Conservation (phyloP, 805 yeast genomes). For the Lipomyces lipofer region DNA sequence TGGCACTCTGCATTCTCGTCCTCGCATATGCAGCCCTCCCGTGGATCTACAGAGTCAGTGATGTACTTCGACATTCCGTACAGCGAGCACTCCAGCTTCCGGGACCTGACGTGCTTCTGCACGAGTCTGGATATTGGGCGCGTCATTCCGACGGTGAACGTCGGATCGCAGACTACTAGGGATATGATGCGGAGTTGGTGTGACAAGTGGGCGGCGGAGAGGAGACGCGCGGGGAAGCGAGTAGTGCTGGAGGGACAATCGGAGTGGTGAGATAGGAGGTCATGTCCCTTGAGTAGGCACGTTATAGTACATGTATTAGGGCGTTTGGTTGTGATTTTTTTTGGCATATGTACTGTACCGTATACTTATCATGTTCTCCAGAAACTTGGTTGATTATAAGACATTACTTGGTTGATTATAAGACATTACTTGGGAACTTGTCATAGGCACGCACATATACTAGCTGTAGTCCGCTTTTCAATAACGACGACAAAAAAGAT, state of each 20-base stretch:
- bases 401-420: too few species aligned
- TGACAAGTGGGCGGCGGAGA: slow-evolving; percentile 18
- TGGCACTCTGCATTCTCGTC: slow-evolving; percentile 8
- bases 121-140: slow-evolving; percentile 50
- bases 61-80: slow-evolving; percentile 60
- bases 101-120: slow-evolving; percentile 72
- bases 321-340: too few species aligned
- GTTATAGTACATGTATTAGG: too few species aligned
- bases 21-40: slow-evolving; percentile 29
- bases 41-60: slow-evolving; percentile 29
- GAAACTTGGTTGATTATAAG: too few species aligned
- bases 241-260: slow-evolving; percentile 7
- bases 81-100: slow-evolving; percentile 89
- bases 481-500: too few species aligned
- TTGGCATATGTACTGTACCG: too few species aligned
- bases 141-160: slow-evolving; percentile 76
- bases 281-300: too few species aligned
- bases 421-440: too few species aligned
- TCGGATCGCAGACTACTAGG: slow-evolving; percentile 25
- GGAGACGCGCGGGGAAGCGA: slow-evolving; percentile 11
- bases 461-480: too few species aligned
- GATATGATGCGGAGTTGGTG: slow-evolving; percentile 32
- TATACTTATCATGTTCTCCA: too few species aligned
- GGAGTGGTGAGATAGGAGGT: too few species aligned
- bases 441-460: too few species aligned